Evolutionary conservation across 805 yeast species (phyloP).

Genomic region (Teunomyces aglyptinius): DNA sequence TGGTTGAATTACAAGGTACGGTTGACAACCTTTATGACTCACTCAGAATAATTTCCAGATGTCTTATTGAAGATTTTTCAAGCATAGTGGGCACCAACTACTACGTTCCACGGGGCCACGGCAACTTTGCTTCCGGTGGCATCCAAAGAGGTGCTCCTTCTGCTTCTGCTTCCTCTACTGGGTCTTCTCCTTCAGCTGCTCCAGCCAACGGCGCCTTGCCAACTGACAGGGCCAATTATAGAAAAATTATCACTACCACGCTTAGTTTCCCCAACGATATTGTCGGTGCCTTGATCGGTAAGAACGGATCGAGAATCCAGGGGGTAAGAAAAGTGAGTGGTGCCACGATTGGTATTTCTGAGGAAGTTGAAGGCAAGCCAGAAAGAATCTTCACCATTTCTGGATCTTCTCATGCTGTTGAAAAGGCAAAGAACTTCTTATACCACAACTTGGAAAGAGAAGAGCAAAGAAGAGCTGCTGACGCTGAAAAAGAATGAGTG

Average conservation of each 20-base stretch:
- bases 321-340: slow-evolving; percentile 78
- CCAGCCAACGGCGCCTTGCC: background rate
- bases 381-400: slow-evolving; percentile 70
- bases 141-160: background rate
- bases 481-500: slow-evolving; percentile 8
- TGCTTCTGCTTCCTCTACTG: background rate
- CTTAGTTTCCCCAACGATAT: slow-evolving; percentile 70
- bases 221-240: slow-evolving; percentile 5
- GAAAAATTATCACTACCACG: slow-evolving; percentile 33
- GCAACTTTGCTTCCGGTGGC: slow-evolving; percentile 1
- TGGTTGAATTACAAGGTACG: slow-evolving; percentile 83
- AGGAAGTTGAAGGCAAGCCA: slow-evolving; percentile 60
- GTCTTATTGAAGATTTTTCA: slow-evolving; percentile 72
- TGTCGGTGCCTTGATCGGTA: slow-evolving; percentile 89
- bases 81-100: slow-evolving; percentile 61
- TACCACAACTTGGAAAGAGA: slow-evolving; percentile 60
- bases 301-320: slow-evolving; percentile 80
- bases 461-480: slow-evolving; percentile 41
- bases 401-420: slow-evolving; percentile 57
- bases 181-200: background rate
- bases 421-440: slow-evolving; percentile 56
- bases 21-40: slow-evolving; percentile 61
- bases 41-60: slow-evolving; percentile 58
- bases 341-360: slow-evolving; percentile 73
- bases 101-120: slow-evolving; percentile 51